Conservation (phyloP, 192 early-diverging fungal species). For the Backusella luteola region DNA sequence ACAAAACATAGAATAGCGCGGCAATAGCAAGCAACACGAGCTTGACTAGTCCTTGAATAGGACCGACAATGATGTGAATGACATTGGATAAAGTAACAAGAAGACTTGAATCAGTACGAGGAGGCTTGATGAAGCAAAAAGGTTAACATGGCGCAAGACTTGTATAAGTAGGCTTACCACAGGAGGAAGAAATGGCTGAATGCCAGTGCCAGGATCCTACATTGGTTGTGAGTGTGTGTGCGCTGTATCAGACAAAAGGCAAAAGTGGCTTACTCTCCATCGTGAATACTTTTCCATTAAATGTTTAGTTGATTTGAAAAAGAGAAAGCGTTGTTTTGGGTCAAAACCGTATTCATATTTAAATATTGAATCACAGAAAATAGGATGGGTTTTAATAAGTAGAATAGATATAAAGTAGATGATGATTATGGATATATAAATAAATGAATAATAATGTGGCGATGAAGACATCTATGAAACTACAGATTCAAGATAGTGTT, state of each 20-base stretch:
- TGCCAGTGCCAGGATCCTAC: slow-evolving; percentile 80
- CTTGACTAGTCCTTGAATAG: slow-evolving; percentile 44
- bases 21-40: slow-evolving; percentile 36
- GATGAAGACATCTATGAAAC: background rate
- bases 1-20: slow-evolving; percentile 39
- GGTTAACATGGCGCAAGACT: background rate
- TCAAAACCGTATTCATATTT: background rate
- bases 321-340: background rate
- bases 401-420: too few species aligned
- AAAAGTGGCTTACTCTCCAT: slow-evolving; percentile 68
- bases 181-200: slow-evolving; percentile 84
- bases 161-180: slow-evolving; percentile 43
- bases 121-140: slow-evolving; percentile 37
- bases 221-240: background rate
- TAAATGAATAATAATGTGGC: too few species aligned
- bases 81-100: slow-evolving; percentile 27
- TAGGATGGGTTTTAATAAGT: too few species aligned
- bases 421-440: too few species aligned
- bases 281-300: slow-evolving; percentile 82
- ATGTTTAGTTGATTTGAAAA: slow-evolving; percentile 19
- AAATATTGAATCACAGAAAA: background rate
- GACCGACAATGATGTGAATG: slow-evolving; percentile 45
- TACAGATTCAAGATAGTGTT: background rate
- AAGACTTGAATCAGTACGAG: slow-evolving; percentile 42
- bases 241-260: background rate